Percentiles rank a stretch among this genome's conserved stretches.
These are phyloP conservation scores for Fusarium poae DNA, from an alignment of 2,329 filamentous ascomycete genomes.

Conservation along the genomic window DNA sequence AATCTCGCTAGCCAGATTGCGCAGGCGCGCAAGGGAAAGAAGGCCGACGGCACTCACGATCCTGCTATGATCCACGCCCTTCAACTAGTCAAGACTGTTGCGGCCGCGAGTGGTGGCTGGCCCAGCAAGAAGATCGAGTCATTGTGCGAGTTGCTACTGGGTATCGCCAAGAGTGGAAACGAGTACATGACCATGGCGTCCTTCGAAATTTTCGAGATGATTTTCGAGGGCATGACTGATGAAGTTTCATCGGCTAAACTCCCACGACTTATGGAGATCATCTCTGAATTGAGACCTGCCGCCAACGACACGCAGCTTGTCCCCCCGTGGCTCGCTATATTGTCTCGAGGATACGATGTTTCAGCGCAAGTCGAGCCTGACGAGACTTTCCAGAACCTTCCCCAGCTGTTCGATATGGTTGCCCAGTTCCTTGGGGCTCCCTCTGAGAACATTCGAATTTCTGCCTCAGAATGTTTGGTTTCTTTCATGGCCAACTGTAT, in stretches of 20 bases:
- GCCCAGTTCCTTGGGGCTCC: slow-evolving; percentile 85
- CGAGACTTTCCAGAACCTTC: slow-evolving; percentile 91
- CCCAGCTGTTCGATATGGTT: slow-evolving; percentile 84
- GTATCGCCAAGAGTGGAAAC: slow-evolving; percentile 89
- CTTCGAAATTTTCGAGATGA: slow-evolving; percentile 97
- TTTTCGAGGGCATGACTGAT: slow-evolving; percentile 91
- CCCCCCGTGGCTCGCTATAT: slow-evolving; percentile 94
- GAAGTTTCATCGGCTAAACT: slow-evolving; percentile 91
- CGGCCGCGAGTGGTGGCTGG: slow-evolving; percentile 90
- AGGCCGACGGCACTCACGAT: slow-evolving; percentile 76
- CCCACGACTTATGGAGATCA: slow-evolving; percentile 88
- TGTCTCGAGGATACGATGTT: slow-evolving; percentile 95
- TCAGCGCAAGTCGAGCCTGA: slow-evolving; percentile 88
- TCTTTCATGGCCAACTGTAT: slow-evolving; percentile 94
- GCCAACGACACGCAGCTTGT: slow-evolving; percentile 94
- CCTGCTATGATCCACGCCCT: slow-evolving; percentile 91
- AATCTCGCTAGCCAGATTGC: slow-evolving; percentile 76
- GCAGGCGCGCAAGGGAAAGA: slow-evolving; percentile 71
- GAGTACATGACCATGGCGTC: slow-evolving; percentile 97
- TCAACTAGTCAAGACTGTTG: slow-evolving; percentile 91
- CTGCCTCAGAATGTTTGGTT: slow-evolving; percentile 92
- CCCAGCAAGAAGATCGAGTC: slow-evolving; percentile 95
- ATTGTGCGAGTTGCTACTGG: slow-evolving; percentile 88
- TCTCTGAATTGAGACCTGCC: slow-evolving; percentile 89
- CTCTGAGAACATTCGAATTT: slow-evolving; percentile 93